Evolutionary conservation across 2,329 filamentous ascomycete species (phyloP).

Genomic region (Pseudofabraea citricarpa): DNA sequence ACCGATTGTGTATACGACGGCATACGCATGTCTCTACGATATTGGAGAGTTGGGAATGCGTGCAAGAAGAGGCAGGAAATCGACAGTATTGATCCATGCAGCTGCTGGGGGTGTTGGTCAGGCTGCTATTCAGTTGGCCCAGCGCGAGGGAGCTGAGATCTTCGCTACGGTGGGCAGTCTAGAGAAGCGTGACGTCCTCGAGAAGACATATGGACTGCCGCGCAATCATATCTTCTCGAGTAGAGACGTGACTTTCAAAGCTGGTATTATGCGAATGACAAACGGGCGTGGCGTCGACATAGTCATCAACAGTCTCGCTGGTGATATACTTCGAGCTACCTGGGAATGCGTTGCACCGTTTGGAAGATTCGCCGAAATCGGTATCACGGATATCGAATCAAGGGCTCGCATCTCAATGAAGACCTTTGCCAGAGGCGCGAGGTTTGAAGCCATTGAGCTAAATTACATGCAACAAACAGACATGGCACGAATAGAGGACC

Average conservation of each 20-base stretch:
- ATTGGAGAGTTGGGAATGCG: too few species aligned
- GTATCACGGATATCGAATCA: slow-evolving; percentile 23
- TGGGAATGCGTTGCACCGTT: slow-evolving; percentile 30
- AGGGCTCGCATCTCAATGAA: slow-evolving; percentile 24
- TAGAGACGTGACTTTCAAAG: slow-evolving; percentile 14
- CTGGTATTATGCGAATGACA: slow-evolving; percentile 14
- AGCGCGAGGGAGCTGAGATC: slow-evolving; percentile 19
- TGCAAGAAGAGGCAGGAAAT: slow-evolving; percentile 6
- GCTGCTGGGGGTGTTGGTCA: slow-evolving; percentile 27
- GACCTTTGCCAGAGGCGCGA: slow-evolving; percentile 31
- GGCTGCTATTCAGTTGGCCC: slow-evolving; percentile 26
- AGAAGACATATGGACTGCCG: slow-evolving; percentile 10
- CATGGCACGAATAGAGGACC: slow-evolving; percentile 3
- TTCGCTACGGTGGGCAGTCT: slow-evolving; percentile 17
- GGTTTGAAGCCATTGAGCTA: slow-evolving; percentile 35
- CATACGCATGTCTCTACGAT: slow-evolving; percentile 10
- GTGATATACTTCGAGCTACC: slow-evolving; percentile 15
- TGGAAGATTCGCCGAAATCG: slow-evolving; percentile 34
- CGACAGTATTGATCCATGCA: slow-evolving; percentile 28
- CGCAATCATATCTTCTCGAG: slow-evolving; percentile 6
- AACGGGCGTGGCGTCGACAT: slow-evolving; percentile 19
- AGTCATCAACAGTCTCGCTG: slow-evolving; percentile 20
- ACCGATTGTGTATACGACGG: slow-evolving; percentile 10
- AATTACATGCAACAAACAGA: too few species aligned
- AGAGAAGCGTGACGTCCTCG: slow-evolving; percentile 7